Conservation (phyloP, 1,139 yeast species). For the Protomyces inouyei region DNA sequence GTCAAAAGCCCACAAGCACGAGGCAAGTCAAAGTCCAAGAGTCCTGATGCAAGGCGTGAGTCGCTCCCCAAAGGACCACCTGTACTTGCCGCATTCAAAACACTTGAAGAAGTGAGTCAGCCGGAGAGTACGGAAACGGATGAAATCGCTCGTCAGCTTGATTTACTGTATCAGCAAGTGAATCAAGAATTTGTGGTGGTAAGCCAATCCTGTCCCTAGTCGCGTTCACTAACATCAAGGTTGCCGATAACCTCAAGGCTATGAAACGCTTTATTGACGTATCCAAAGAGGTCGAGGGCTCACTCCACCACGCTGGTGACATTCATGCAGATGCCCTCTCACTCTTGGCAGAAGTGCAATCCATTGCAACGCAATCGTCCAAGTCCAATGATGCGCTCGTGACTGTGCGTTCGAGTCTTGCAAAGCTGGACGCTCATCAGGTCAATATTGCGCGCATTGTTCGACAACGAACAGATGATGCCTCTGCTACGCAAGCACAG, state of each 20-base stretch:
- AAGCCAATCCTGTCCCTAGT: not conserved
- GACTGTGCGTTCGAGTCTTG: constrained; percentile 4
- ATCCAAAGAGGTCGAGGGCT: not conserved
- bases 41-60: not conserved
- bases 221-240: not conserved
- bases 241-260: not conserved
- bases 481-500: constrained; percentile 6
- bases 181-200: constrained; percentile 3
- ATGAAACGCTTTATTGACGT: not conserved
- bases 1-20: no score
- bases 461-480: constrained; percentile 25
- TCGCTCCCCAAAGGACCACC: not conserved
- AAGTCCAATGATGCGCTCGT: not conserved
- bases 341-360: not conserved
- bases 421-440: constrained; percentile 27
- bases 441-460: constrained; percentile 21
- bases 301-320: not conserved
- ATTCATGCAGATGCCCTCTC: not conserved
- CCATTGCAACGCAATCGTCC: not conserved
- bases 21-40: not conserved
- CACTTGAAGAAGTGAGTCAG: not conserved
- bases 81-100: not conserved
- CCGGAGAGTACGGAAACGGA: not conserved
- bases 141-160: constrained; percentile 12
- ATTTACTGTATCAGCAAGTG: constrained; percentile 6